Evolutionary conservation across 2,329 filamentous ascomycete species (phyloP), one percentile per base, ranked within the genome.

Genomic region (Aureobasidium sp.): DNA sequence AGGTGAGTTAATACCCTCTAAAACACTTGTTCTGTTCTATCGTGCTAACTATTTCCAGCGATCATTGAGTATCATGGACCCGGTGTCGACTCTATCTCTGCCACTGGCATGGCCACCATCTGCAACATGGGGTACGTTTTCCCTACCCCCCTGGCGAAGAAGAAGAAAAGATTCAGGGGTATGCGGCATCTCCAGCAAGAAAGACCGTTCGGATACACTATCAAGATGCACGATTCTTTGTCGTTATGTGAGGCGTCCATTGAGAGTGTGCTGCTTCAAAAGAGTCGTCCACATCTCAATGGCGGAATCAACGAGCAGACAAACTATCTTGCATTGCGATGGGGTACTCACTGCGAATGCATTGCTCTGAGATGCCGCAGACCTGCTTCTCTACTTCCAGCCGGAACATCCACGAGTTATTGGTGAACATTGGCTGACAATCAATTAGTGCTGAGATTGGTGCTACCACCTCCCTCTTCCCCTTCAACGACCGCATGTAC

Each of bases 401-500:
- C 3, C 2, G 19, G 40, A 24, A 24, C 19, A 44, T 22, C 5
- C 7, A 14, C 40, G 19, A 44, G 6, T n/a, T 24, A 12, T 33
- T 33, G 8, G 31, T 11, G 31, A 60, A 44, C 22, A 63, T 37
- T 24, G 35, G 39, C 61, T 62, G 45, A 63, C 42, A 48, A 48
- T 29, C 7, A 9, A 19, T 48, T n/a, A 47, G 67, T 68, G 85
- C 87, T 68, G 86, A 89, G 70, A 89, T 89, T 67, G 88, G 89
- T 71, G 88, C 92, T 63, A 97, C 93, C 22, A 97, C 93, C 60
- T 95, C 91, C 17, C 73, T 97, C 48, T 99, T 99, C 88, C 91
- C 92, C 69, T 99, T 96, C 86, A 96, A 95, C 81, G 90, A 97
- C 77, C 86, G 89, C 74, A 96, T 96, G 92, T 90, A 96, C 82